Conservation (phyloP, 768 basidiomycete species). For the Dacryopinax spathularia region DNA sequence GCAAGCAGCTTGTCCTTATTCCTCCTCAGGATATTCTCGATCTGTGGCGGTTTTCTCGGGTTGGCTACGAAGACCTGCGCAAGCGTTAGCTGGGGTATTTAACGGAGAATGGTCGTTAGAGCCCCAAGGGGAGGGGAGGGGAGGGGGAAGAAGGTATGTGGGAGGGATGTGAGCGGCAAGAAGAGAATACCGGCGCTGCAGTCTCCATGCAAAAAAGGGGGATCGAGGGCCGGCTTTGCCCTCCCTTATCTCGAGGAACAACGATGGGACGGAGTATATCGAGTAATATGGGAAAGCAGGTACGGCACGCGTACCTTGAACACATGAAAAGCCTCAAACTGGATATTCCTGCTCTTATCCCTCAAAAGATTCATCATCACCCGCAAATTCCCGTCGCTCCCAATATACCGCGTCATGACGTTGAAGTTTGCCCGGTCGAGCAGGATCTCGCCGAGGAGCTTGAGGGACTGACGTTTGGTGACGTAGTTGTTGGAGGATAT, state of each 20-base stretch:
- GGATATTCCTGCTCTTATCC: conserved; percentile 98
- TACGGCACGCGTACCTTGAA: conserved; percentile 64
- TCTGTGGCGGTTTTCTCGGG: conserved; percentile 95
- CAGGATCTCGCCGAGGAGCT: conserved; percentile 92
- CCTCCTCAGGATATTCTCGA: conserved; percentile 74
- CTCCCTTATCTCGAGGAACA: too few relatives aligned
- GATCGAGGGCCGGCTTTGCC: too few relatives aligned
- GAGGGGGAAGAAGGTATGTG: too few relatives aligned
- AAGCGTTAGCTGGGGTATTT: not conserved
- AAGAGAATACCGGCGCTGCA: too few relatives aligned
- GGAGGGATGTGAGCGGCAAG: too few relatives aligned
- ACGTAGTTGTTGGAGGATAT: conserved; percentile 93
- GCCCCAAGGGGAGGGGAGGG: too few relatives aligned
- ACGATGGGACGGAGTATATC: too few relatives aligned
- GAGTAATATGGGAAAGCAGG: not conserved
- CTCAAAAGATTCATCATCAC: conserved; percentile 99
- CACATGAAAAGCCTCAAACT: conserved; percentile 98
- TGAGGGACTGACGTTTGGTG: conserved; percentile 97
- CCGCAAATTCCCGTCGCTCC: conserved; percentile 90
- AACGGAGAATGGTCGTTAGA: not conserved
- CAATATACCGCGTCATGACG: conserved; percentile 96
- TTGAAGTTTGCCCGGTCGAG: conserved; percentile 96
- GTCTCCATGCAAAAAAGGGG: too few relatives aligned
- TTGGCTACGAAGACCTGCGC: conserved; percentile 91
- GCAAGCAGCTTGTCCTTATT: conserved; percentile 87